A percentile compares a stretch with the other conserved stretches of the same genome.
Evolutionary conservation across 139 green algal species (phyloP).

Genomic region (Micromonas pusilla): DNA sequence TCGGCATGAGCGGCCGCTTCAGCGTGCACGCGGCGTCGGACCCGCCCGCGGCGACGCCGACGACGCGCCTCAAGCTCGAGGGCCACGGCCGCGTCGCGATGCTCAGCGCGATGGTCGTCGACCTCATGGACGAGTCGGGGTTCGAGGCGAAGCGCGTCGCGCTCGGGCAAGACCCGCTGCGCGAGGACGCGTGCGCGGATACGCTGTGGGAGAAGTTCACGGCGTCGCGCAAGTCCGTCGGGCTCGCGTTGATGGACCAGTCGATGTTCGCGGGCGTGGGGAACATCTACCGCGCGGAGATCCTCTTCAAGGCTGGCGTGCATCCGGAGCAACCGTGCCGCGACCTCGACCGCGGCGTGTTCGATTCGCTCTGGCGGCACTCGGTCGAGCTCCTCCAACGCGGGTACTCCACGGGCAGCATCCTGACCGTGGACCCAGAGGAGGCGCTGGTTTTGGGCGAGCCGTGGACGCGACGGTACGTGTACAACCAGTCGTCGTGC

Average conservation of each 20-base stretch:
- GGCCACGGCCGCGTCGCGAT: conserved; percentile 48
- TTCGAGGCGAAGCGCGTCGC: conserved; percentile 50
- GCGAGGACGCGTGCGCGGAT: conserved; percentile 45
- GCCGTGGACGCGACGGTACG: conserved; percentile 51
- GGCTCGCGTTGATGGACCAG: conserved; percentile 77
- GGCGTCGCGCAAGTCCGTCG: conserved; percentile 48
- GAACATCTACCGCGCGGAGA: conserved; percentile 86
- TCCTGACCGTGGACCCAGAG: conserved; percentile 77
- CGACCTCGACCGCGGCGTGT: conserved; percentile 45
- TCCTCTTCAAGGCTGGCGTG: conserved; percentile 64
- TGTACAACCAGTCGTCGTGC: conserved; percentile 77
- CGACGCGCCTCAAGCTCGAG: conserved; percentile 46
- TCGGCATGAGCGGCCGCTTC: conserved; percentile 68
- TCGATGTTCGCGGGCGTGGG: conserved; percentile 64
- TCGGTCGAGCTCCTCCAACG: conserved; percentile 60
- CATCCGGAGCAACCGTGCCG: conserved; percentile 67
- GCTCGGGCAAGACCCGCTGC: conserved; percentile 68
- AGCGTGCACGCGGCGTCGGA: conserved; percentile 28
- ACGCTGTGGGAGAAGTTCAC: conserved; percentile 42
- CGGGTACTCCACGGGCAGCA: conserved; percentile 65
- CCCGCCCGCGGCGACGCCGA: conserved; percentile 55
- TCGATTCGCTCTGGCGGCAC: conserved; percentile 54
- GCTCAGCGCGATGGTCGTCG: conserved; percentile 74
- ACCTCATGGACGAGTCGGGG: conserved; percentile 43
- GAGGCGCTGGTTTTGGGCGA: conserved; percentile 42